Conservation (phyloP, 2,329 filamentous ascomycete genomes). For the Venturia asperata region DNA sequence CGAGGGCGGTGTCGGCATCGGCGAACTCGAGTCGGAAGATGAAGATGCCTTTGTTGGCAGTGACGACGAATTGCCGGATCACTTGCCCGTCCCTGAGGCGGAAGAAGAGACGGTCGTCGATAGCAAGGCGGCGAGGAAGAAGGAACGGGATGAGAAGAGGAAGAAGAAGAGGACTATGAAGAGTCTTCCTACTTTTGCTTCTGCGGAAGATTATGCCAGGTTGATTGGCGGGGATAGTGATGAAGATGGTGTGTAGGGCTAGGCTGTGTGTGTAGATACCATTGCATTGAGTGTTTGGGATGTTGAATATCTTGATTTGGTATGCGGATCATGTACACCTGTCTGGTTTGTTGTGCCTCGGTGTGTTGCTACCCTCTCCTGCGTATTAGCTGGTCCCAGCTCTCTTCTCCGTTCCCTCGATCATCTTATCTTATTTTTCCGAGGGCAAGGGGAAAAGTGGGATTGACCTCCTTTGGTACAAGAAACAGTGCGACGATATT, state of each 20-base stretch:
- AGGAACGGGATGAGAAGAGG: constrained; percentile 38
- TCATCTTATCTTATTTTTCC: no score
- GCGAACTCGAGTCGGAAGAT: constrained; percentile 43
- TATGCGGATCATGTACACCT: no score
- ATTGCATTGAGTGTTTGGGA: no score
- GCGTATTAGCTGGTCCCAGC: no score
- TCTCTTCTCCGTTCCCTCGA: no score
- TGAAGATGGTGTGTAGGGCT: constrained; percentile 19
- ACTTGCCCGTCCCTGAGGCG: constrained; percentile 23
- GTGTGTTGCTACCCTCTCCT: no score
- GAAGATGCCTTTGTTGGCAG: constrained; percentile 50
- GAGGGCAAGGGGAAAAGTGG: no score
- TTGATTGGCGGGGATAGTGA: constrained; percentile 68
- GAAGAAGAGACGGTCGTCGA: constrained; percentile 38
- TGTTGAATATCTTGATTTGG: no score
- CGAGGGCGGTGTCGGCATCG: constrained; percentile 2
- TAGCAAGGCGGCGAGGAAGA: constrained; percentile 30
- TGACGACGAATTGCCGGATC: constrained; percentile 48
- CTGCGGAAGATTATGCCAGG: constrained; percentile 85
- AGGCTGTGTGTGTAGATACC: background rate
- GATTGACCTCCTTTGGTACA: no score
- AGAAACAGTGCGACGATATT: no score
- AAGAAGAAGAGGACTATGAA: constrained; percentile 79
- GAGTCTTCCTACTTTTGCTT: constrained; percentile 85
- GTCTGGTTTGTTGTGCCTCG: no score